Conservation (phyloP, 805 yeast genomes). For the Saccharomycopsis fermentans region DNA sequence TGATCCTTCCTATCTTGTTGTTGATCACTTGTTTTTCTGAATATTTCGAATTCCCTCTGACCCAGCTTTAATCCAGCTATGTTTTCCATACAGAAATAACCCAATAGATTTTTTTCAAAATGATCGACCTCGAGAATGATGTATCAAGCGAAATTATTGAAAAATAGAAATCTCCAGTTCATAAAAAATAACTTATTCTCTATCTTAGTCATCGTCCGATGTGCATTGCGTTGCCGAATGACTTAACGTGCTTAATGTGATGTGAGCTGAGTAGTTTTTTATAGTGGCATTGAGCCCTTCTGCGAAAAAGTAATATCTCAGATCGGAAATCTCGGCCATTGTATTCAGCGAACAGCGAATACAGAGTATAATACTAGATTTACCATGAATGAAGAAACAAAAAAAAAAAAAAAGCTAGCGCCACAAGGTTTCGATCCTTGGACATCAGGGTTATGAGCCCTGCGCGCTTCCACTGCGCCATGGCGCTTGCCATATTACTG, state of each 20-base stretch:
- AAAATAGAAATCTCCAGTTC: background rate
- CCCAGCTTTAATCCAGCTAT: too few relatives aligned
- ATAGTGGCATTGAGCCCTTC: background rate
- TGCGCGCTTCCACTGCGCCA: constrained; percentile 99
- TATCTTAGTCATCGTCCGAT: background rate
- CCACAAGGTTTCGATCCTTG: constrained; percentile 94
- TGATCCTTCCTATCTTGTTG: too few relatives aligned
- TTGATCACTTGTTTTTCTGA: too few relatives aligned
- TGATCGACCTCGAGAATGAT: background rate
- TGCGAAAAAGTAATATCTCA: background rate
- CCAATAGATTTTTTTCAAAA: too few relatives aligned
- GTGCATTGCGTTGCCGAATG: background rate
- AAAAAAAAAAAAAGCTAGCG: constrained; percentile 44
- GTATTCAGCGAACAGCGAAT: background rate
- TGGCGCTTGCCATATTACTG: constrained; percentile 59
- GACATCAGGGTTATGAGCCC: constrained; percentile 99
- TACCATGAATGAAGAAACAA: background rate
- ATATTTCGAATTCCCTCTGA: too few relatives aligned
- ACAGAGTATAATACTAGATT: too few relatives aligned
- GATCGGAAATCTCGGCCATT: background rate
- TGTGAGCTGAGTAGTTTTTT: background rate
- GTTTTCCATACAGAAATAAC: too few relatives aligned
- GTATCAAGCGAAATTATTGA: too few relatives aligned
- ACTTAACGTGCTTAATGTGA: background rate
- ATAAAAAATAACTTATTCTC: background rate